These are phyloP conservation scores for Abrus precatorius DNA, from an alignment of 306 rosid species.

Conservation along the genomic window DNA sequence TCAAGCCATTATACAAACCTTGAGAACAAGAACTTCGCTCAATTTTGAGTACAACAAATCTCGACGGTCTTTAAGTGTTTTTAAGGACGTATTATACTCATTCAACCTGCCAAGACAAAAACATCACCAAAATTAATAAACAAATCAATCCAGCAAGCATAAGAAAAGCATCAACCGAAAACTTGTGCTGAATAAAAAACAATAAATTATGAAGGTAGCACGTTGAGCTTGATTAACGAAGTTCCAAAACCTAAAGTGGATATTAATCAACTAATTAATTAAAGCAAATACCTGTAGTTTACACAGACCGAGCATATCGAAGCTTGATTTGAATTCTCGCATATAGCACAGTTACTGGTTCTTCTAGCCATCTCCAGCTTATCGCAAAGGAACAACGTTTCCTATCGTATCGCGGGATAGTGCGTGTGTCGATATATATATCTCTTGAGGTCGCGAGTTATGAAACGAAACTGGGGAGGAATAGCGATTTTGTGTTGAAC, in stretches of 20 bases:
- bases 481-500: neutral
- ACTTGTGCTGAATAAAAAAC: neutral
- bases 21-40: slow-evolving; percentile 78
- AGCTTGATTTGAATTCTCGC: slow-evolving; percentile 83
- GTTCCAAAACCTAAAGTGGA: slow-evolving; percentile 29
- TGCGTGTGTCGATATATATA: neutral
- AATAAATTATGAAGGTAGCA: neutral
- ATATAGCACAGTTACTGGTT: slow-evolving; percentile 72
- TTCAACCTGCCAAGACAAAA: slow-evolving; percentile 62
- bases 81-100: slow-evolving; percentile 63
- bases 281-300: slow-evolving; percentile 70
- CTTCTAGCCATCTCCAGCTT: slow-evolving; percentile 68
- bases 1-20: slow-evolving; percentile 64
- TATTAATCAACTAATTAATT: neutral
- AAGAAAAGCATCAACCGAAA: neutral
- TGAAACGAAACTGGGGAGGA: slow-evolving; percentile 12
- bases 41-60: slow-evolving; percentile 74
- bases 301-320: slow-evolving; percentile 84
- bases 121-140: neutral
- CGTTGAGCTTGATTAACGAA: slow-evolving; percentile 10
- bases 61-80: slow-evolving; percentile 71
- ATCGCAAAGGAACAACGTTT: slow-evolving; percentile 19
- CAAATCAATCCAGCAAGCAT: slow-evolving; percentile 17
- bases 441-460: slow-evolving; percentile 30
- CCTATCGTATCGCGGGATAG: neutral